These are phyloP conservation scores for Cymodocea nodosa DNA, from an alignment of 116 monocot genomes.

Conservation along the genomic window DNA sequence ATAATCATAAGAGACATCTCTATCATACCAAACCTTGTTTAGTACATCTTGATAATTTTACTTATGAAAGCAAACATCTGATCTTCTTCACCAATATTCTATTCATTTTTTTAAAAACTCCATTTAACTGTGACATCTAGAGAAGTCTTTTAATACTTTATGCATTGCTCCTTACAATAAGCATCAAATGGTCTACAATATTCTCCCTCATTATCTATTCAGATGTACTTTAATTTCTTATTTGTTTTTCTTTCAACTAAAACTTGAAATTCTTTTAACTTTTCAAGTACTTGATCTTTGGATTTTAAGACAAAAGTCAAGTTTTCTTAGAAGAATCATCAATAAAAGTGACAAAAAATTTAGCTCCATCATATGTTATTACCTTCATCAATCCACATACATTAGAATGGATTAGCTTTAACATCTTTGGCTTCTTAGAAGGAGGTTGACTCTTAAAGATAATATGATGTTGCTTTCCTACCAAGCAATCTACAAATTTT, in stretches of 20 bases:
- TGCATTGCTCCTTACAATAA: neutral
- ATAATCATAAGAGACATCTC: constrained; percentile 10
- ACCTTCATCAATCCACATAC: constrained; percentile 1
- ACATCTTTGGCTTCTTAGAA: constrained; percentile 2
- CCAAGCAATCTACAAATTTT: neutral
- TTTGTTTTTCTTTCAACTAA: neutral
- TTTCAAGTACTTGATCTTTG: neutral
- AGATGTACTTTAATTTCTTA: neutral
- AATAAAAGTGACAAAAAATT: too few species aligned
- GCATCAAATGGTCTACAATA: neutral
- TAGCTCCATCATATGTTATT: neutral
- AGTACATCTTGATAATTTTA: constrained; percentile 8
- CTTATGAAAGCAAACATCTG: neutral
- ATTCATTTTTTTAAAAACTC: neutral
- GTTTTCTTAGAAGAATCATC: too few species aligned
- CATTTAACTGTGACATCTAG: constrained; percentile 1
- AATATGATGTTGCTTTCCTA: constrained; percentile 1
- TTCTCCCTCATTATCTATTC: constrained; percentile 4
- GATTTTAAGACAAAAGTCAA: neutral
- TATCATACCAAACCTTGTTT: constrained; percentile 9
- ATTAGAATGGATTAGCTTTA: constrained; percentile 1
- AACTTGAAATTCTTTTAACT: constrained; percentile 1
- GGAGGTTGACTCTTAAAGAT: constrained; percentile 1
- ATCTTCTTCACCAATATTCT: neutral
- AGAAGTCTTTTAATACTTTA: constrained; percentile 5